A percentile compares a stretch with the other conserved stretches of the same genome.
Evolutionary conservation across 371 early-diverging fungal species (phyloP).

Genomic region (Syncephalastrum monosporum): DNA sequence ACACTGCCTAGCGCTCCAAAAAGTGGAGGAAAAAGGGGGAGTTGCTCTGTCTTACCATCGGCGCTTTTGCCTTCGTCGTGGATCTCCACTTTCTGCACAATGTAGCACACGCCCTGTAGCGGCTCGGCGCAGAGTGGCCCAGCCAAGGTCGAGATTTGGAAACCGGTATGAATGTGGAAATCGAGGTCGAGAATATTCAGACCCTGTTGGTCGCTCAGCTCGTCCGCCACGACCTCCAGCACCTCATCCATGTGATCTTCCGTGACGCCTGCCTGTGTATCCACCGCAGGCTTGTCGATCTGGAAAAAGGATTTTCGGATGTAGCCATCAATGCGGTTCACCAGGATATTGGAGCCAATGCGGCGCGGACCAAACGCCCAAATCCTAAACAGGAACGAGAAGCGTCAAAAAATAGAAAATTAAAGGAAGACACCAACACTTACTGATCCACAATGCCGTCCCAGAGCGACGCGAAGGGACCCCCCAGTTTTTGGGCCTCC

Average conservation of each 20-base stretch:
- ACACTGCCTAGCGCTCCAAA: too few species aligned
- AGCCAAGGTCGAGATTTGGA: slow-evolving; percentile 87
- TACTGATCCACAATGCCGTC: slow-evolving; percentile 52
- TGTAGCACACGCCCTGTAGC: slow-evolving; percentile 83
- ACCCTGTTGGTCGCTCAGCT: slow-evolving; percentile 3
- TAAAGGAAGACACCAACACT: background rate
- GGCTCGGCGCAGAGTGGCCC: slow-evolving; percentile 97
- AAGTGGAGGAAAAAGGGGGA: too few species aligned
- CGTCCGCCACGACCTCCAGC: slow-evolving; percentile 29
- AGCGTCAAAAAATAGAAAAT: background rate
- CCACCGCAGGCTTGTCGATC: slow-evolving; percentile 16
- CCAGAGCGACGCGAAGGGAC: slow-evolving; percentile 40
- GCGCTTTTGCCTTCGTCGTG: slow-evolving; percentile 24
- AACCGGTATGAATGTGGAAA: slow-evolving; percentile 84
- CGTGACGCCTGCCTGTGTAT: slow-evolving; percentile 12
- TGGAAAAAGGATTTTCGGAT: slow-evolving; percentile 46
- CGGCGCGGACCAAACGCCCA: slow-evolving; percentile 84
- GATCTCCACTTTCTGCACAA: slow-evolving; percentile 73
- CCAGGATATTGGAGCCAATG: slow-evolving; percentile 88
- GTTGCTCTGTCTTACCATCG: slow-evolving; percentile 17
- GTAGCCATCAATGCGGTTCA: slow-evolving; percentile 68
- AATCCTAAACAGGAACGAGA: slow-evolving; percentile 32
- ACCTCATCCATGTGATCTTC: slow-evolving; percentile 38
- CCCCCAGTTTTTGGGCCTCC: slow-evolving; percentile 48
- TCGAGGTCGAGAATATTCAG: slow-evolving; percentile 65